Base-by-base conservation (phyloP, 129 eudicot species). In the Flaveria linearis region DNA sequence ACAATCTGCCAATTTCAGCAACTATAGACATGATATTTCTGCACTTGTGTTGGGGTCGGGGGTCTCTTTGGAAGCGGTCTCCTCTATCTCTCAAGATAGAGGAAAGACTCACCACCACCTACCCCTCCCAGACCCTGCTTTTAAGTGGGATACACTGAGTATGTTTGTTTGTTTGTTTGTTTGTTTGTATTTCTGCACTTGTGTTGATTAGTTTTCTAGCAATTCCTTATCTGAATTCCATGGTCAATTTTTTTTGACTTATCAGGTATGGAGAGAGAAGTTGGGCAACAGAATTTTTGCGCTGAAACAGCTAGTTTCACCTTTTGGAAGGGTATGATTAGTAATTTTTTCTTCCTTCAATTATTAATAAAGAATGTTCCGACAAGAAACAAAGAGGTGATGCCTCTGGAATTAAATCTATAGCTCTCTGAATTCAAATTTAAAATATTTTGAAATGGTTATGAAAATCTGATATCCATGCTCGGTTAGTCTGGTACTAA, bases 261-360 rank as follows among this genome's bases (percentile, higher is more conserved):
- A 15, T 5, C 41, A 41, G 33, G 77, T 13, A 22, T 7, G 20
- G 33, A 39, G 6, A 13, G 4, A 73, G 36, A 56, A 6, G 3
- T 5, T 69, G 56, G 20, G 39, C 5, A 60, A 47, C 22, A 49
- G 9, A 69, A 15, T 47, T 23, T 7, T 23, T 14, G 43, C 1
- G n/a, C 74, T 70, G 23, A 61, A 47, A 5, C 60, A 70, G 42
- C 7, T 70, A 47, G 23, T 70, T 47, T 70, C 74, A 47, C 74
- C 61, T 12, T 49, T 70, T 25, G 74, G 61, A 47, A 70, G 25
- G 60, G 74, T 70, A 70, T 46, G 58, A 23, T 39, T 15, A n/a
- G 55, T 22, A 41, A 2, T n/a, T 36, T 36, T 1, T 33, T 68
- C 13, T 45, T 43, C 55, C 13, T 68, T 10, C 14, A 17, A 1